These are phyloP conservation scores for Plectosphaerella sp. DNA, from an alignment of 2,329 filamentous ascomycete genomes.

Conservation along the genomic window DNA sequence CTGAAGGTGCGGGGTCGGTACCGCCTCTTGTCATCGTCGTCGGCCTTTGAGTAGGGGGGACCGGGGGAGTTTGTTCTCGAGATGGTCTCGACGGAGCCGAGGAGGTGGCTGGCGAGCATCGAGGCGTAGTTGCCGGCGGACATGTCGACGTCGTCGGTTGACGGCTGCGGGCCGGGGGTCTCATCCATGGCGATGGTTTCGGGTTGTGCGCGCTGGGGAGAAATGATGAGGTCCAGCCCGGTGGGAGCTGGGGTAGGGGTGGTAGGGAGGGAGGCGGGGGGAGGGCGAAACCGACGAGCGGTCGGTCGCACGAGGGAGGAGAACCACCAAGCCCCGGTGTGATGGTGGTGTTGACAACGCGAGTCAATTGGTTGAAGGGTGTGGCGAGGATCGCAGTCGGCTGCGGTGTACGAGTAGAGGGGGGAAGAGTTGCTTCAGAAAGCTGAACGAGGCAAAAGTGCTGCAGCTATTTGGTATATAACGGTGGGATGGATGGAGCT, in stretches of 20 bases:
- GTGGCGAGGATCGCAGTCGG: too few relatives aligned
- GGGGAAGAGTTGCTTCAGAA: too few relatives aligned
- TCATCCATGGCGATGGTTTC: constrained; percentile 24
- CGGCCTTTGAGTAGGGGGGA: constrained; percentile 44
- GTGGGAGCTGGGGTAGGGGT: neutral
- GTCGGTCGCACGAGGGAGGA: constrained; percentile 4
- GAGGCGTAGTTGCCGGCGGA: constrained; percentile 27
- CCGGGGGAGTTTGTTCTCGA: constrained; percentile 86
- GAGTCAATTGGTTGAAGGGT: too few relatives aligned
- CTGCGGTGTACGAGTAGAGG: too few relatives aligned
- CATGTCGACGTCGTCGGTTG: constrained; percentile 22
- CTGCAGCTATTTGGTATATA: too few relatives aligned
- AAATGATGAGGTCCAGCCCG: neutral
- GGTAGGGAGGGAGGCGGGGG: neutral
- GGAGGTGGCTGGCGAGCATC: constrained; percentile 32
- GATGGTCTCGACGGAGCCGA: constrained; percentile 56
- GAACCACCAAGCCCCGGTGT: neutral
- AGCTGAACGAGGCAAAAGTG: too few relatives aligned
- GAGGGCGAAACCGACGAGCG: neutral
- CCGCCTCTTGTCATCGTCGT: constrained; percentile 54
- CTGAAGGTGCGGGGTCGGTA: constrained; percentile 88
- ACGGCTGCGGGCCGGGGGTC: constrained; percentile 22
- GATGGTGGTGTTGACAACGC: too few relatives aligned
- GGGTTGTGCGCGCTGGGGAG: neutral
- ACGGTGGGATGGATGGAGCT: too few relatives aligned